A percentile compares a stretch with the other conserved stretches of the same genome.
These are phyloP conservation scores for Suillus americanus DNA, from an alignment of 768 basidiomycete genomes.

Conservation along the genomic window DNA sequence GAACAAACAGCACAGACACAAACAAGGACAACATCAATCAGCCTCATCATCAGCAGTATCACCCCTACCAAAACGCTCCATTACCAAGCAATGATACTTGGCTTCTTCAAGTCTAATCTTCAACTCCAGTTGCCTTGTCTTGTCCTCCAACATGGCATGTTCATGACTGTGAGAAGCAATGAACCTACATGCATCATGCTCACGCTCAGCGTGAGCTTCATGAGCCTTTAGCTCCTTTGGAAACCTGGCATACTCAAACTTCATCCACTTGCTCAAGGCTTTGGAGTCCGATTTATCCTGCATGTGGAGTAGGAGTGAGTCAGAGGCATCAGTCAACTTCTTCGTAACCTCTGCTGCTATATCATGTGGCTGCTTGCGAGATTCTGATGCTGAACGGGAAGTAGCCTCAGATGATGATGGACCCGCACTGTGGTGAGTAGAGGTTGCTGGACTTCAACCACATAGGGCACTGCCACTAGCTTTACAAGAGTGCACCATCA, in stretches of 20 bases:
- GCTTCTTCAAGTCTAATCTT: neutral
- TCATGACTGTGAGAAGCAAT: neutral
- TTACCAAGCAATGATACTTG: neutral
- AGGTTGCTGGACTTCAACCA: neutral
- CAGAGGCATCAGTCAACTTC: neutral
- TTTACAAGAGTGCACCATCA: neutral
- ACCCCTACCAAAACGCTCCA: neutral
- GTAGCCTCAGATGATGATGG: neutral
- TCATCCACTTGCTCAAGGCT: neutral
- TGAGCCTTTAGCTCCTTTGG: neutral
- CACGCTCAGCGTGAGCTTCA: neutral
- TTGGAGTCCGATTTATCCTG: neutral
- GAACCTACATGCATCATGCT: neutral
- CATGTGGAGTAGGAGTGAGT: neutral
- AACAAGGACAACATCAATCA: no score
- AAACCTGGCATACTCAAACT: neutral
- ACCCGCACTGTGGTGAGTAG: neutral
- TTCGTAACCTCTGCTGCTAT: neutral
- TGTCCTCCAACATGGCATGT: neutral
- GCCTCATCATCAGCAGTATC: no score
- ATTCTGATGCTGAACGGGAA: neutral
- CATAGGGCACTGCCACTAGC: neutral
- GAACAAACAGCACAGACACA: no score
- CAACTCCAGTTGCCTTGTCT: neutral
- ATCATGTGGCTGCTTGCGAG: neutral